A percentile compares a stretch with the other conserved stretches of the same genome.
phyloP scores from a whole-genome alignment of 164 flowering plant genomes.

The Chimonanthus praecox region DNA sequence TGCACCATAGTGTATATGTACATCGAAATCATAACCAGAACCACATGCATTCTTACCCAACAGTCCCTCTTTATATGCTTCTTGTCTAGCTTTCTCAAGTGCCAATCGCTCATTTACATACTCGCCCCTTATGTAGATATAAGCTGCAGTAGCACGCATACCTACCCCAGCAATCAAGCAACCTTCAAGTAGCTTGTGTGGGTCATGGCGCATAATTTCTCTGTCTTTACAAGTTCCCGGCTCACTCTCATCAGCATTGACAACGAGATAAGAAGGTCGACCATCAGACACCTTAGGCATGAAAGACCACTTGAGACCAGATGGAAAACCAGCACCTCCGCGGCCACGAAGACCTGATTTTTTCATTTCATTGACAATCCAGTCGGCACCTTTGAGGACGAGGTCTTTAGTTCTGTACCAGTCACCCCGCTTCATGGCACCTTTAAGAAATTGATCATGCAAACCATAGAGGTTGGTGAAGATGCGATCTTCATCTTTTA shows the following conservation, averaged over 20 bases:
- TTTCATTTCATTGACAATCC: conserved; percentile 95
- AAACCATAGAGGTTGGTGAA: conserved; percentile 90
- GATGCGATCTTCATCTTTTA: conserved; percentile 93
- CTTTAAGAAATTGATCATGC: conserved; percentile 91
- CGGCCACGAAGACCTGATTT: conserved; percentile 97
- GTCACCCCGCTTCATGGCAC: conserved; percentile 95
- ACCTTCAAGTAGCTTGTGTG: conserved; percentile 90
- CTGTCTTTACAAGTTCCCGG: conserved; percentile 98
- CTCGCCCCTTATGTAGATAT: conserved; percentile 92
- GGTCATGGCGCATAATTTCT: conserved; percentile 96
- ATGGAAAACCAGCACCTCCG: conserved; percentile 99
- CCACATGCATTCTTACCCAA: conserved; percentile 98
- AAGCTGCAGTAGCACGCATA: conserved; percentile 89
- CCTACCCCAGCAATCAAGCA: conserved; percentile 96
- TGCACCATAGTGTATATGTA: conserved; percentile 93
- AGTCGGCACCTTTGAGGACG: conserved; percentile 86
- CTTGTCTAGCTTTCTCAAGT: conserved; percentile 75
- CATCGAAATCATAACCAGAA: conserved; percentile 95
- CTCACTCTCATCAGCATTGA: conserved; percentile 99
- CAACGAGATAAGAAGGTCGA: conserved; percentile 96
- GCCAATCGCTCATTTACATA: conserved; percentile 85
- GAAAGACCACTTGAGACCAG: conserved; percentile 97
- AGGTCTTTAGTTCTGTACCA: conserved; percentile 93
- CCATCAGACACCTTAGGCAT: conserved; percentile 97
- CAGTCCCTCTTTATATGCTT: conserved; percentile 80